Conservation (phyloP, 345 rosid species). For the Syzygium grande region DNA sequence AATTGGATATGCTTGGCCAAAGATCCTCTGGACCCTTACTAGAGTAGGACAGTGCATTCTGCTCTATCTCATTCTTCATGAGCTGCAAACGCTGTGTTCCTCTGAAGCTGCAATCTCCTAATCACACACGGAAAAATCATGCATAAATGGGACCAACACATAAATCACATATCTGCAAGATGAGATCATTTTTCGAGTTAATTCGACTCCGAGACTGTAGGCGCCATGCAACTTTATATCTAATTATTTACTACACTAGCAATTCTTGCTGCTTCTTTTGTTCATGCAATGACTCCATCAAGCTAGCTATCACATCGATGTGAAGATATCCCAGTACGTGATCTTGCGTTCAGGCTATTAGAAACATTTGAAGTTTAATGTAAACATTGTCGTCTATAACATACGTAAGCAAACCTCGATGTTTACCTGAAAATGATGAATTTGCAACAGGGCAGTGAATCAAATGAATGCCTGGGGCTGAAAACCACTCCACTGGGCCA, state of each 20-base stretch:
- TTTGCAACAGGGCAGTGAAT: conserved; percentile 34
- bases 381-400: neutral
- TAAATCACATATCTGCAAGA: neutral
- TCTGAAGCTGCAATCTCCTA: conserved; percentile 32
- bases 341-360: neutral
- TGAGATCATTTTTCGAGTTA: neutral
- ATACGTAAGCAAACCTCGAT: neutral
- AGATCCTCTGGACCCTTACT: conserved; percentile 51
- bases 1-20: conserved; percentile 85
- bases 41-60: conserved; percentile 35
- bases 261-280: neutral
- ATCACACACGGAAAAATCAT: neutral
- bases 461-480: conserved; percentile 57
- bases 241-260: neutral
- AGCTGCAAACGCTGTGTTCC: conserved; percentile 52
- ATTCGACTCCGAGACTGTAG: neutral
- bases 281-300: neutral
- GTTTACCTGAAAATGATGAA: conserved; percentile 9
- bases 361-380: neutral
- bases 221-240: neutral
- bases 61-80: conserved; percentile 40
- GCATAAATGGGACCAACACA: neutral
- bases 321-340: neutral
- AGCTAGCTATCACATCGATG: neutral
- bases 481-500: conserved; percentile 91